These are phyloP conservation scores for Knoxdaviesia capensis DNA, from an alignment of 2,329 filamentous ascomycete species.

Conservation along the genomic window DNA sequence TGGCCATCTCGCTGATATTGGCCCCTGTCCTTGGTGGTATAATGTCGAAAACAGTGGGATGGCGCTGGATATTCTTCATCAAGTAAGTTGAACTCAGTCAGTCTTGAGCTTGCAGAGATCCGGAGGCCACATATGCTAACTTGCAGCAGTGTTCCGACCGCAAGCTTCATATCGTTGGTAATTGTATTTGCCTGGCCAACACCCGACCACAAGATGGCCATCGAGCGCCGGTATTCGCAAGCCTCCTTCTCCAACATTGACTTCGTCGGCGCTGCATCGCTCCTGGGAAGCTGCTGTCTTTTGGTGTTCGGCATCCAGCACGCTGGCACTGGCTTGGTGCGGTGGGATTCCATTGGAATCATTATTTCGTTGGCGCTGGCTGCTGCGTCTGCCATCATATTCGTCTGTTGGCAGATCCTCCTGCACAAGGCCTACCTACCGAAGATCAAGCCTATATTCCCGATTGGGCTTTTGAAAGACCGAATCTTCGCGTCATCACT, in stretches of 20 bases:
- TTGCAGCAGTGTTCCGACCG: neutral
- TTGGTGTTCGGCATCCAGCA: constrained; percentile 36
- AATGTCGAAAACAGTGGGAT: constrained; percentile 29
- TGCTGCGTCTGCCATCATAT: constrained; percentile 23
- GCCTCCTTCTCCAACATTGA: constrained; percentile 27
- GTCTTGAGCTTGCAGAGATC: neutral
- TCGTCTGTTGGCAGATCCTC: constrained; percentile 29
- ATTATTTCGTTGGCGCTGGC: constrained; percentile 26
- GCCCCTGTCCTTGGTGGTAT: constrained; percentile 37
- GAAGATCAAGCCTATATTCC: constrained; percentile 33
- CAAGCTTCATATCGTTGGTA: neutral
- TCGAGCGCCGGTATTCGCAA: constrained; percentile 11
- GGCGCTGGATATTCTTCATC: constrained; percentile 41
- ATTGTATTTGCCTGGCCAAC: neutral
- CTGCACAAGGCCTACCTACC: constrained; percentile 17
- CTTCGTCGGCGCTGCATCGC: constrained; percentile 26
- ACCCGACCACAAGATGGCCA: neutral
- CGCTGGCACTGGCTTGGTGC: constrained; percentile 27
- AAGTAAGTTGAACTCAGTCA: constrained; percentile 21
- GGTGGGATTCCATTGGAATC: constrained; percentile 31
- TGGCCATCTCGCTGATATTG: constrained; percentile 35
- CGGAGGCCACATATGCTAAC: neutral
- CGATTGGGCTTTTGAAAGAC: constrained; percentile 23
- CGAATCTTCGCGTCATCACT: constrained; percentile 30
- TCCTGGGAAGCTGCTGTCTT: constrained; percentile 30